Base-by-base conservation (phyloP, 768 basidiomycete species). In the Ephemerocybe angulata region DNA sequence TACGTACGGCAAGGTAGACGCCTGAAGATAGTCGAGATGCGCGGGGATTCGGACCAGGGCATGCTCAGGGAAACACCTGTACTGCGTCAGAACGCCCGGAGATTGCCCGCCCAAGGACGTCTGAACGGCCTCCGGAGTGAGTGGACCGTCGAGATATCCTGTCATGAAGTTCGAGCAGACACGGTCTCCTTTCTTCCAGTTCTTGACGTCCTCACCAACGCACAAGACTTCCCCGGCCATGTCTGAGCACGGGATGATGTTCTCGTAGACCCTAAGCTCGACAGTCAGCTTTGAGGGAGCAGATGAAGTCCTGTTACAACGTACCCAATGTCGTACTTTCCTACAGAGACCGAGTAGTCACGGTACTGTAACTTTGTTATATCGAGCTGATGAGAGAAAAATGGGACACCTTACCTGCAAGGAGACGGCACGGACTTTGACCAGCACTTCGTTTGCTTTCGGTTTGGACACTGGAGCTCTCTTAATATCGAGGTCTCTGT, bases 1-100 rank as follows among this genome's bases (percentile, higher is more conserved):
- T n/a, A 67, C 77, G 28, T 61, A 85, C 72, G 85, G 82, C 6
- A 88, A 69, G 19, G 84, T 84, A 1, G 86, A 81, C 0, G 79
- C 87, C 62, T 89, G 82, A 56, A 82, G 80, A 58, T 80, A 85
- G 1, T 76, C 78, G n/a, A 87, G 72, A 63, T 85, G 79, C 17
- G 76, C 66, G 0, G 87, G 82, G 56, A 85, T 72, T 37, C 63
- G 57, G 30, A 86, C 75, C 35, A 86, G 67, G 0, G 74, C 72
- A 11, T 56, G 53, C 29, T 50, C 40, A 13, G 53, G 56, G 53
- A 85, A 77, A n/a, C 71, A 69, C 50, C 76, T 72, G 58, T 83
- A 84, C 57, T 84, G 73, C 1, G 79, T 77, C 57, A 86, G 62
- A 1, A 83, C 77, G 5, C 84, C 84, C 44, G 80, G 76, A 10